Evolutionary conservation across 2,329 filamentous ascomycete species (phyloP).

Genomic region (Domatiomyces globalis): DNA sequence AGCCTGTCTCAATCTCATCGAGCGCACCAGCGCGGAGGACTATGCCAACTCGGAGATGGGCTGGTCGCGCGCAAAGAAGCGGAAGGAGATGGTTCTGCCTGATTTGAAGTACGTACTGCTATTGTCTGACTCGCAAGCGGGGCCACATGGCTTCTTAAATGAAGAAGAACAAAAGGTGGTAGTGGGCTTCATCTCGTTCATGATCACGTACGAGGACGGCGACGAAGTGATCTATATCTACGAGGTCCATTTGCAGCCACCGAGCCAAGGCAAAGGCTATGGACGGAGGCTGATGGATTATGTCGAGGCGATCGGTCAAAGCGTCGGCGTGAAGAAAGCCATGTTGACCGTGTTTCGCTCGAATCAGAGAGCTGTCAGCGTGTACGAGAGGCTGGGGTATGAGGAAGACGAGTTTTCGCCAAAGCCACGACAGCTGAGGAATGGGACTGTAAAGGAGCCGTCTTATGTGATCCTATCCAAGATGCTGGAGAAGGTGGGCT

Average conservation of each 20-base stretch:
- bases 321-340: conserved; percentile 37
- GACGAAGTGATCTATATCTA: conserved; percentile 49
- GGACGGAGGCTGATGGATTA: conserved; percentile 37
- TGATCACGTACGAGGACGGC: conserved; percentile 43
- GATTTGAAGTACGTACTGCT: conserved; percentile 47
- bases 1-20: conserved; percentile 40
- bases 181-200: conserved; percentile 38
- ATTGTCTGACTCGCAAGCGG: background rate
- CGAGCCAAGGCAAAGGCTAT: conserved; percentile 35
- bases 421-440: conserved; percentile 33
- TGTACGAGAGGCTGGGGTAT: conserved; percentile 41
- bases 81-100: conserved; percentile 42
- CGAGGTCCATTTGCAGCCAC: conserved; percentile 42
- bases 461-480: conserved; percentile 44
- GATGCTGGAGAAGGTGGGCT: conserved; percentile 2
- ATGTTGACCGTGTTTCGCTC: conserved; percentile 48
- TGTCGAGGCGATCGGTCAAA: conserved; percentile 34
- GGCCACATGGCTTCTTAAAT: background rate
- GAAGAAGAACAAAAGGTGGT: conserved; percentile 8
- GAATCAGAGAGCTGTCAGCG: conserved; percentile 33
- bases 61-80: conserved; percentile 42
- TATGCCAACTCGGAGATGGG: conserved; percentile 40
- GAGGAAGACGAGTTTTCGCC: conserved; percentile 40
- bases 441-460: conserved; percentile 33
- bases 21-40: conserved; percentile 38